Base-by-base conservation (phyloP, 352 stramenopile species). In the Phytophthora tentaculata region DNA sequence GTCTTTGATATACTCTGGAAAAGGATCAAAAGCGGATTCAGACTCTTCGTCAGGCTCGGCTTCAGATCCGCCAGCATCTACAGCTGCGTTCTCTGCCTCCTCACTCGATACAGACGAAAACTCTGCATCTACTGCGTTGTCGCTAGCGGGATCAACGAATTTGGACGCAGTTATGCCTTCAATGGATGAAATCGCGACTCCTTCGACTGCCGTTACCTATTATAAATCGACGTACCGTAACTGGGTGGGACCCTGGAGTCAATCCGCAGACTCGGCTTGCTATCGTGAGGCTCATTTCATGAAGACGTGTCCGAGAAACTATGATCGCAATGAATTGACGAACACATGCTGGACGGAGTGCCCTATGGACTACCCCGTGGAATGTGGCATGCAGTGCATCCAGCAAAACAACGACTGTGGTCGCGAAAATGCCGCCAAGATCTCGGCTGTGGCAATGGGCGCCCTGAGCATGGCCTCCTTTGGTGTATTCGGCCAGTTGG, bases 381-480 rank as follows among this genome's bases (percentile, higher is more conserved):
- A 83, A 35, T 90, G 82, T 52, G 76, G 72, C 20, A 80, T 86
- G 71, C 71, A 89, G 67, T 90, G 82, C 48, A 74, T 90, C 32
- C 81, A 74, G 16, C 79, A 90, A 55, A 86, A 85, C 69, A 72
- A 80, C 26, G 77, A 87, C 60, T 90, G 81, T 37, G 61, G 47
- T n/a, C 60, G 61, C n/a, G 68, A 82, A 61, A 58, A 80, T 0
- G 4, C 77, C 19, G 53, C 53, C 16, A 85, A 88, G 54, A 49
- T 73, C 6, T 64, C 52, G 0, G 52, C 69, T 14, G 64, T 87
- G 8, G 78, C 75, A 7, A 77, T 74, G 35, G 69, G 61, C 0
- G 52, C 69, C 1, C 47, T 87, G 26, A 83, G 71, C 57, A 64
- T 69, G 17, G 77, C 74, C 2, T 70, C 62, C 2, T 61, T 74